phyloP scores from a whole-genome alignment of 257 asterid species.

The Buddleja alternifolia region DNA sequence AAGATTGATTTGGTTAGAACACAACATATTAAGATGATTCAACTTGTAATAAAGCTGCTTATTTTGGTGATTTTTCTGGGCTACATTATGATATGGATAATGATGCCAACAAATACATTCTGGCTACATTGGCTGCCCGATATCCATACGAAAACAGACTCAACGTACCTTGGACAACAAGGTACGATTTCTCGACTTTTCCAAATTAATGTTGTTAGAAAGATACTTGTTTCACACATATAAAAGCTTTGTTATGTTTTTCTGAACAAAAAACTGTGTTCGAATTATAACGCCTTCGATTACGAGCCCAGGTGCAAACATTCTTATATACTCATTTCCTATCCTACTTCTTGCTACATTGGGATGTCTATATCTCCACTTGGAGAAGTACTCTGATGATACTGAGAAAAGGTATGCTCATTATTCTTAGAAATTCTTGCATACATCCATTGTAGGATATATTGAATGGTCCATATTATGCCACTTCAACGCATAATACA shows the following conservation, averaged over 20 bases:
- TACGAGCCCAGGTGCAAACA: slow-evolving; percentile 39
- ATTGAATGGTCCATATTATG: no score
- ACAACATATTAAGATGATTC: slow-evolving; percentile 29
- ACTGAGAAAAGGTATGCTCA: slow-evolving; percentile 29
- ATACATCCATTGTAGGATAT: no score
- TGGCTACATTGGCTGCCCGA: slow-evolving; percentile 53
- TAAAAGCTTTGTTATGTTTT: no score
- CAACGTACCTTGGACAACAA: slow-evolving; percentile 41
- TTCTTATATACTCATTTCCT: slow-evolving; percentile 39
- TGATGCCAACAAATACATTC: slow-evolving; percentile 60
- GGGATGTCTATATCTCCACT: slow-evolving; percentile 51
- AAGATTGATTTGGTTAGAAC: slow-evolving; percentile 23
- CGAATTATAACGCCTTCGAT: background rate
- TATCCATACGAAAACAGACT: slow-evolving; percentile 33
- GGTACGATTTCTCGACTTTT: slow-evolving; percentile 33
- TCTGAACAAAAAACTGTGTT: no score
- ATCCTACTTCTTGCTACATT: slow-evolving; percentile 41
- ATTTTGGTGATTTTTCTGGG: slow-evolving; percentile 40
- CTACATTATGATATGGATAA: slow-evolving; percentile 51
- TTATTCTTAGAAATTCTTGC: no score
- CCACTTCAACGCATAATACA: no score
- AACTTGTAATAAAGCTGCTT: slow-evolving; percentile 40
- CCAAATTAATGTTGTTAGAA: background rate
- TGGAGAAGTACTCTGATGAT: slow-evolving; percentile 34
- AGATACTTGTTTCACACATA: no score